Evolutionary conservation across 2,329 filamentous ascomycete species (phyloP), one percentile per base, ranked within the genome.

Genomic region (Mycosphaerella sp.): DNA sequence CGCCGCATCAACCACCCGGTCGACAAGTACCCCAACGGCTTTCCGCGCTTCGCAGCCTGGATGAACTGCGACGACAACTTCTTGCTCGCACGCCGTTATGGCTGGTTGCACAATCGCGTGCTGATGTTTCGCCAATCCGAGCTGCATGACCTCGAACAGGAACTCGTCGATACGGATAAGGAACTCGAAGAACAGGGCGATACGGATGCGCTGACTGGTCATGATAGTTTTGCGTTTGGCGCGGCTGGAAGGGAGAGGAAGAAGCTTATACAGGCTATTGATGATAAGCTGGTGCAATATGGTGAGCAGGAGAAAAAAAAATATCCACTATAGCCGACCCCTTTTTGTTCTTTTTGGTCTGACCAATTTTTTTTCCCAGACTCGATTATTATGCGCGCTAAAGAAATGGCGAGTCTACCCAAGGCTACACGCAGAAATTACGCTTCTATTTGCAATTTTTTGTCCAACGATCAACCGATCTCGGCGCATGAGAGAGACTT

Each of bases 361-460:
- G 28, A 40, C 35, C 14, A 16, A 30, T 12, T 13, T 8, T 18
- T n/a, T n/a, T n/a, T n/a, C n/a, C n/a, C n/a, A 55, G 69, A 73
- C 41, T 66, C 70, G 44, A 60, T 72, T 0, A 62, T 72, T 6
- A 68, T 70, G 44, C 69, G 71, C 51, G 66, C 66, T 1, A 48
- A 68, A 6, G 62, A 60, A 6, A 61, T 72, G 0, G 63, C 66
- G 14, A 61, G 65, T 0, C 70, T 73, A 34, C 67, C 70, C 27
- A 64, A 59, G 34, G 70, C 70, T 1, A 67, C 64, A 10, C 62
- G 69, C 12, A 67, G 70, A 10, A 70, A 73, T 40, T 72, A 71
- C 43, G 60, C 62, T 12, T 69, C 64, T 27, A 64, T 73, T 0
- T 56, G 66, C 5, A 63, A 65, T 2, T 72, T 68, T 46, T 54